These are phyloP conservation scores for Quercus parvula DNA, from an alignment of 306 rosid species.

Conservation along the genomic window DNA sequence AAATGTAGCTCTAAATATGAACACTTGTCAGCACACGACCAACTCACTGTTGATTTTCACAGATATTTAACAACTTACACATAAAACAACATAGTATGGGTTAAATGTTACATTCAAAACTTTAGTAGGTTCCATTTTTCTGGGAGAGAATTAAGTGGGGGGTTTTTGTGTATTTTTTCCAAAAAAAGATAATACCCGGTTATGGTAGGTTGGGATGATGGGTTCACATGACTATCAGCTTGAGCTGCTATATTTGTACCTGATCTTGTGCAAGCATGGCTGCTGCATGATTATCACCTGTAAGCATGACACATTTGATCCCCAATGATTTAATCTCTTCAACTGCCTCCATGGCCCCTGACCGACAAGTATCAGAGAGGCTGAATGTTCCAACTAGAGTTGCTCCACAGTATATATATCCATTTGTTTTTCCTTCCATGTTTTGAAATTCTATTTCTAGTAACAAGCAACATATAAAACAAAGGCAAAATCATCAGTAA, in stretches of 20 bases:
- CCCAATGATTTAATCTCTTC: constrained; percentile 56
- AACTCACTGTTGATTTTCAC: no score
- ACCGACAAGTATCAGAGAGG: constrained; percentile 74
- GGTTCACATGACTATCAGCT: background rate
- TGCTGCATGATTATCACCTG: constrained; percentile 75
- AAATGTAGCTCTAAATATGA: no score
- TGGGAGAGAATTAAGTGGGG: no score
- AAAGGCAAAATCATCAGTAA: background rate
- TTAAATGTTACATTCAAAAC: no score
- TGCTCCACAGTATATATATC: constrained; percentile 63
- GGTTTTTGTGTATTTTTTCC: no score
- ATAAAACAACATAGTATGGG: no score
- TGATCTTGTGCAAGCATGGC: constrained; percentile 76
- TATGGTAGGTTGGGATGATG: background rate
- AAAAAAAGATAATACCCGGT: background rate
- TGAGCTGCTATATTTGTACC: constrained; percentile 32
- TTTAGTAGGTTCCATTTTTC: no score
- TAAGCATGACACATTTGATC: constrained; percentile 82
- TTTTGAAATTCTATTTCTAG: background rate
- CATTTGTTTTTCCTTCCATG: constrained; percentile 61
- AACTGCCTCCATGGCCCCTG: constrained; percentile 76
- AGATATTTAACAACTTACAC: no score
- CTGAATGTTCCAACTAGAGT: constrained; percentile 56
- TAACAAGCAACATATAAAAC: background rate
- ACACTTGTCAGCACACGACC: no score